A percentile compares a stretch with the other conserved stretches of the same genome.
Evolutionary conservation across 495 filamentous ascomycete species (phyloP).

Genomic region (Haplographium delicatum): DNA sequence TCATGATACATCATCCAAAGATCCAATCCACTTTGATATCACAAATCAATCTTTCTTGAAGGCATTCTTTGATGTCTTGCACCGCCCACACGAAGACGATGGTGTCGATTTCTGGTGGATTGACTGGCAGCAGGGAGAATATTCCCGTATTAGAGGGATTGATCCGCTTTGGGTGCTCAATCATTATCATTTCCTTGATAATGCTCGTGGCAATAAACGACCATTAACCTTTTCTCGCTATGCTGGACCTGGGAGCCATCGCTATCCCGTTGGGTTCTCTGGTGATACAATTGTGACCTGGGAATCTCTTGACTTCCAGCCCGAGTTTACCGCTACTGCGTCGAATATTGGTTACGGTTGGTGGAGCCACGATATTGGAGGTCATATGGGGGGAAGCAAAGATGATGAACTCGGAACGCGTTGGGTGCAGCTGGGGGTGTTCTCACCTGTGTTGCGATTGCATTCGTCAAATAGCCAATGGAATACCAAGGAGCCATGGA

Average conservation of each 20-base stretch:
- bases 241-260: conserved; percentile 52
- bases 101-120: conserved; percentile 58
- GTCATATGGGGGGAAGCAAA: conserved; percentile 44
- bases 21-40: conserved; percentile 50
- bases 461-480: conserved; percentile 48
- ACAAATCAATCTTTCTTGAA: conserved; percentile 46
- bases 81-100: conserved; percentile 41
- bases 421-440: conserved; percentile 54
- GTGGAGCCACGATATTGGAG: conserved; percentile 63
- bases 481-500: conserved; percentile 55
- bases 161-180: conserved; percentile 61
- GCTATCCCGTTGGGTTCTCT: conserved; percentile 58
- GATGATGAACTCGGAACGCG: conserved; percentile 50
- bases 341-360: conserved; percentile 61
- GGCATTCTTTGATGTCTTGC: conserved; percentile 52
- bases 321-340: conserved; percentile 56
- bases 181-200: conserved; percentile 54
- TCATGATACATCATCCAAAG: conserved; percentile 37
- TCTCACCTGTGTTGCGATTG: conserved; percentile 52
- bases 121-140: conserved; percentile 57
- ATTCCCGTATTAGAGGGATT: conserved; percentile 46
- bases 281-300: conserved; percentile 53
- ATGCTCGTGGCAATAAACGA: conserved; percentile 25
- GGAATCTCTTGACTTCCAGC: conserved; percentile 53
- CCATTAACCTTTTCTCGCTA: conserved; percentile 45